A percentile compares a stretch with the other conserved stretches of the same genome.
These are phyloP conservation scores for Alloascoidea africana DNA, from an alignment of 805 yeast genomes.

Conservation along the genomic window DNA sequence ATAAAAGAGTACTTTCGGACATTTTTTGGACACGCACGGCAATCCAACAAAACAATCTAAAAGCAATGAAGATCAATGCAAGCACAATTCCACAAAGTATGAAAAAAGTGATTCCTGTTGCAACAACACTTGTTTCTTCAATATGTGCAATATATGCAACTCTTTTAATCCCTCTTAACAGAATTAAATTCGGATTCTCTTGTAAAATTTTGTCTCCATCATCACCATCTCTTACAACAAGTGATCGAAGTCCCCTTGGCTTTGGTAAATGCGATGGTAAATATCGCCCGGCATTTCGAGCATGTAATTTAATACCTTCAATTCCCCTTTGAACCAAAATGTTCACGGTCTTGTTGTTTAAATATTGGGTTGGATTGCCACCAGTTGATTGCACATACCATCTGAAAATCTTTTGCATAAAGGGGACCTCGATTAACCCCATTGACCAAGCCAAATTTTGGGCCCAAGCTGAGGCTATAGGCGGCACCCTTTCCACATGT, in stretches of 20 bases:
- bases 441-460: conserved; percentile 91
- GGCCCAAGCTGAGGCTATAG: conserved; percentile 86
- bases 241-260: conserved; percentile 17
- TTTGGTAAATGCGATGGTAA: conserved; percentile 10
- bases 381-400: conserved; percentile 87
- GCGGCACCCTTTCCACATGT: conserved; percentile 77
- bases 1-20: conserved; percentile 24
- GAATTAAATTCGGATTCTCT: conserved; percentile 36
- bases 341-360: conserved; percentile 42
- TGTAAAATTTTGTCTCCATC: conserved; percentile 26
- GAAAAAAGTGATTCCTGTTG: conserved; percentile 81
- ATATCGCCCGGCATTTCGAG: conserved; percentile 8
- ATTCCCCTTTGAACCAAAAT: conserved; percentile 55
- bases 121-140: conserved; percentile 72
- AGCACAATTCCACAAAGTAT: conserved; percentile 61
- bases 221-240: neutral
- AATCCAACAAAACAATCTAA: conserved; percentile 36
- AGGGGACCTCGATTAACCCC: conserved; percentile 66
- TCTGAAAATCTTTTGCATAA: conserved; percentile 75
- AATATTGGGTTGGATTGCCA: conserved; percentile 60
- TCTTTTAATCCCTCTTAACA: conserved; percentile 78
- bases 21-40: conserved; percentile 32
- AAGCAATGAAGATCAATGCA: conserved; percentile 38
- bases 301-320: conserved; percentile 10
- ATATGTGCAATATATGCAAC: conserved; percentile 63